phyloP scores from a whole-genome alignment of 129 eudicot species.

The Pseudognaphalium luteoalbum region DNA sequence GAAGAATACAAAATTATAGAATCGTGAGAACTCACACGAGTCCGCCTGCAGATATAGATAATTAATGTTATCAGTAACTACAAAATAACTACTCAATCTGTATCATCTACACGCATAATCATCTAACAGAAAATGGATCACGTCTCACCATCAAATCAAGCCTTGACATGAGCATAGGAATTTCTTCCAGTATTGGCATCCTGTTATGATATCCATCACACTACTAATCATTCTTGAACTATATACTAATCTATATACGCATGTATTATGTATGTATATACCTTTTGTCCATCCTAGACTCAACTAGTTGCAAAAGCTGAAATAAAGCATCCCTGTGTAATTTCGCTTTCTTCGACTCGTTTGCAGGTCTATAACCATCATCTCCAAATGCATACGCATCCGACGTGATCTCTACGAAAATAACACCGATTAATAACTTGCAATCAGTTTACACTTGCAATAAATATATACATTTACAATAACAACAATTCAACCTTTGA shows the following conservation, averaged over 20 bases:
- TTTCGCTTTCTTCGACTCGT: slow-evolving; percentile 46
- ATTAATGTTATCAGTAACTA: neutral
- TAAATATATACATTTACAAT: neutral
- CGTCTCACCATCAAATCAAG: slow-evolving; percentile 64
- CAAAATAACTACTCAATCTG: neutral
- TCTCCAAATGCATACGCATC: slow-evolving; percentile 34
- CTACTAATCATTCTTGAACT: neutral
- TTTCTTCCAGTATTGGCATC: slow-evolving; percentile 56
- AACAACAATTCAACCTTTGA: neutral
- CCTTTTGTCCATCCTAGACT: slow-evolving; percentile 51
- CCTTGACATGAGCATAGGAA: slow-evolving; percentile 63
- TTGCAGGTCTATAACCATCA: slow-evolving; percentile 44
- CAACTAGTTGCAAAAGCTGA: slow-evolving; percentile 45
- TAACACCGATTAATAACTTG: neutral
- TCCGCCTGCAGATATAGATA: slow-evolving; percentile 53
- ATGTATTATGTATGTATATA: slow-evolving; percentile 5
- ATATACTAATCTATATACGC: neutral
- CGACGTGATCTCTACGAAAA: slow-evolving; percentile 48
- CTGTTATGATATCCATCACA: slow-evolving; percentile 37
- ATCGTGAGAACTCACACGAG: slow-evolving; percentile 74
- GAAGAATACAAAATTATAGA: slow-evolving; percentile 91
- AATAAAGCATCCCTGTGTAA: slow-evolving; percentile 54
- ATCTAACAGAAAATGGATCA: neutral
- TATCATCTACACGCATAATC: neutral
- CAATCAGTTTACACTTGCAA: neutral